Percentiles rank a stretch among this genome's conserved stretches.
Conservation (phyloP, 73 alveolate genomes). For the Stentor roeselii region DNA sequence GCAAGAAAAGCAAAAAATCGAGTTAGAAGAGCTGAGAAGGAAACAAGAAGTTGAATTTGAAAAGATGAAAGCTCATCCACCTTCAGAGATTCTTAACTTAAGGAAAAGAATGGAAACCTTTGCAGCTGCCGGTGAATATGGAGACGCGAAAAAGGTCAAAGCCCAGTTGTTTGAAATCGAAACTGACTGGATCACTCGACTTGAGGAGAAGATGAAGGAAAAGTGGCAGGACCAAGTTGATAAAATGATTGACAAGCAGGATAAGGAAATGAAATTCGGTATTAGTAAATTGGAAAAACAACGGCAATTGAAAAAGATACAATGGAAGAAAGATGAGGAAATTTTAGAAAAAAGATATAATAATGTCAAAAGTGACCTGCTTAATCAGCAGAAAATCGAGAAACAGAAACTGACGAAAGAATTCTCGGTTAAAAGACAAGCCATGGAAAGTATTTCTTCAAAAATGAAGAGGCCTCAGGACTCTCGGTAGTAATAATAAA, state of each 20-base stretch:
- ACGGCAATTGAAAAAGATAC: not conserved
- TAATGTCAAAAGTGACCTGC: conserved; percentile 21
- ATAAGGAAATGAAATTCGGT: conserved; percentile 5
- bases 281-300: conserved; percentile 22
- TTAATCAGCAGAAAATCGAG: conserved; percentile 25
- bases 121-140: conserved; percentile 28
- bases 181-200: not conserved
- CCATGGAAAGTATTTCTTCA: conserved; percentile 9
- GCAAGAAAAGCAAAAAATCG: conserved; percentile 21
- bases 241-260: not conserved
- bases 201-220: conserved; percentile 16
- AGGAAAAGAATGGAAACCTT: conserved; percentile 23
- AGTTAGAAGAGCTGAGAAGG: conserved; percentile 15
- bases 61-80: not conserved
- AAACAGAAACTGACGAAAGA: conserved; percentile 9
- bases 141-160: conserved; percentile 17
- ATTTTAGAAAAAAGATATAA: conserved; percentile 4
- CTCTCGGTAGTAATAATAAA: no score
- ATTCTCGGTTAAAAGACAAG: conserved; percentile 18
- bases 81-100: conserved; percentile 8
- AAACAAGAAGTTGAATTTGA: conserved; percentile 18
- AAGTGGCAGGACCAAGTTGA: not conserved
- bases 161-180: not conserved
- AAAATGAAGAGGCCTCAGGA: conserved; percentile 7
- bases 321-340: conserved; percentile 26